A percentile compares a stretch with the other conserved stretches of the same genome.
Conservation (phyloP, 2,329 filamentous ascomycete species). For the Ilyonectria mors-panacis region DNA sequence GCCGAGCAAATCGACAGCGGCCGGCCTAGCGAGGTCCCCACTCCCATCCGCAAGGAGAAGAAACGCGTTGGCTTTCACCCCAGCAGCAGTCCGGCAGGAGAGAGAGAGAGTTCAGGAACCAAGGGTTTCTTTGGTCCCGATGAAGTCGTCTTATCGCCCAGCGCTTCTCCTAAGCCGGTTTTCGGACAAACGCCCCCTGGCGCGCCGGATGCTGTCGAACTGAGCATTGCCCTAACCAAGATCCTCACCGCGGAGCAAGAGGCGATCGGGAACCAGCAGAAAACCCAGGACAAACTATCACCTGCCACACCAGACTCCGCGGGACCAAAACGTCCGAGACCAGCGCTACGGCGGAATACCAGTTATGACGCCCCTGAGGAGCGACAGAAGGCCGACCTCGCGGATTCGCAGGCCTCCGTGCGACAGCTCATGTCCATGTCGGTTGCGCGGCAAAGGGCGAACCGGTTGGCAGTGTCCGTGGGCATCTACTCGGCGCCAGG, state of each 20-base stretch:
- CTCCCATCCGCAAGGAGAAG: constrained; percentile 56
- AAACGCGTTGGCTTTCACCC: constrained; percentile 59
- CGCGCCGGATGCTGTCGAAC: constrained; percentile 56
- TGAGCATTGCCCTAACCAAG: constrained; percentile 57
- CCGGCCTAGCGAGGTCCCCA: constrained; percentile 48
- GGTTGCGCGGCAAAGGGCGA: constrained; percentile 57
- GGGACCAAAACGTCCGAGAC: constrained; percentile 51
- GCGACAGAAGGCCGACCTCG: constrained; percentile 57
- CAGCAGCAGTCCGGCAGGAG: constrained; percentile 44
- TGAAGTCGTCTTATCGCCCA: constrained; percentile 45
- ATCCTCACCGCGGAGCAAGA: constrained; percentile 54
- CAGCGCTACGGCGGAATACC: constrained; percentile 60
- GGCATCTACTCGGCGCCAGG: constrained; percentile 56
- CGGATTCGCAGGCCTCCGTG: constrained; percentile 55
- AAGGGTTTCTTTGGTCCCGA: constrained; percentile 32
- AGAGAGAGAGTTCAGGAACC: constrained; percentile 23
- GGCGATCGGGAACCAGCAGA: constrained; percentile 45
- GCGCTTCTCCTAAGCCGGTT: constrained; percentile 45
- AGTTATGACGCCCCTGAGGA: constrained; percentile 60
- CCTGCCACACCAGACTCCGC: constrained; percentile 36
- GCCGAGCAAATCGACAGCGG: constrained; percentile 48
- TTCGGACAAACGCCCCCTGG: constrained; percentile 49
- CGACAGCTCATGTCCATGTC: constrained; percentile 58
- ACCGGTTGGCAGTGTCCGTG: constrained; percentile 57
- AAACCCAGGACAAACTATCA: constrained; percentile 31